Percentiles rank a stretch among this genome's conserved stretches.
Evolutionary conservation across 352 stramenopile genomes (phyloP).

Genomic region (Globisporangium irregulare): DNA sequence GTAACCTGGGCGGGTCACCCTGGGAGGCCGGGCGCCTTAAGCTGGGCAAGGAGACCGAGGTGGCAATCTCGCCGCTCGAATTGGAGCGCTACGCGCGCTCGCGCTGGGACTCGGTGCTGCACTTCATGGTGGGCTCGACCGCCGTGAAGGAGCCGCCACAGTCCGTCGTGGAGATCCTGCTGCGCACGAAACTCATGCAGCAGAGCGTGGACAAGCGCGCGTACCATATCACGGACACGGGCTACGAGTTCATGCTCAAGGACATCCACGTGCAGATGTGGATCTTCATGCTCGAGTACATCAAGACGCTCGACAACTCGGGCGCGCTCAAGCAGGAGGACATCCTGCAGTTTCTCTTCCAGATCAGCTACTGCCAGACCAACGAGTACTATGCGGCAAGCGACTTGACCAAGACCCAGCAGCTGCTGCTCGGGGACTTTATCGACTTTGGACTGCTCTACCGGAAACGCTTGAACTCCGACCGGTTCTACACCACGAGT

Average conservation of each 20-base stretch:
- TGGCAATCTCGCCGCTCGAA: constrained; percentile 43
- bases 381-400: constrained; percentile 80
- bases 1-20: constrained; percentile 64
- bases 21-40: constrained; percentile 58
- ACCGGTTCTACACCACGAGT: constrained; percentile 88
- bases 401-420: constrained; percentile 74
- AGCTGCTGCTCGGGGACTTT: constrained; percentile 78
- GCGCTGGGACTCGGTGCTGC: constrained; percentile 66
- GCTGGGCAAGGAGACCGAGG: constrained; percentile 42
- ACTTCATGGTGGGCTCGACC: constrained; percentile 76
- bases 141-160: constrained; percentile 60
- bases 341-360: constrained; percentile 88
- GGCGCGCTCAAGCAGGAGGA: constrained; percentile 78
- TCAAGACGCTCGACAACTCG: constrained; percentile 75
- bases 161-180: constrained; percentile 70
- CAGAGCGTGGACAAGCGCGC: constrained; percentile 50
- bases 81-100: constrained; percentile 59
- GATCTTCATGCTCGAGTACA: constrained; percentile 91
- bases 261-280: constrained; percentile 91
- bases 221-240: constrained; percentile 85
- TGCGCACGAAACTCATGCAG: constrained; percentile 72
- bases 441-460: constrained; percentile 87
- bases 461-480: constrained; percentile 44
- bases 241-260: constrained; percentile 92
- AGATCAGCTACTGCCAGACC: constrained; percentile 88